Conservation (phyloP, 352 stramenopile genomes). For the Globisporangium splendens region DNA sequence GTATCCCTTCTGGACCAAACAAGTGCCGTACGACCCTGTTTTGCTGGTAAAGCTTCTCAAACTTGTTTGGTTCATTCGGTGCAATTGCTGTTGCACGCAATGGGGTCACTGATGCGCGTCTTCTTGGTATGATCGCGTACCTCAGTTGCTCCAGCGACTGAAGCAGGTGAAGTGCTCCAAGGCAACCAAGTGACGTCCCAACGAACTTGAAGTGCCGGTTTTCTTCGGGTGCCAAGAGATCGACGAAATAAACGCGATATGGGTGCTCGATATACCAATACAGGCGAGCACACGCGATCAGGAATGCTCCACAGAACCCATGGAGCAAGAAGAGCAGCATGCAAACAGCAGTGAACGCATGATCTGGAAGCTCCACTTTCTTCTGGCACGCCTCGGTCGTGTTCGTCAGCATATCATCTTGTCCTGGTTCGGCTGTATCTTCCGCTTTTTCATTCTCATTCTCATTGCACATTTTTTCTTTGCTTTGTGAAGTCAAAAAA, state of each 20-base stretch:
- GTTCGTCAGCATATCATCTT: too few species aligned
- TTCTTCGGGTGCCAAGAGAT: conserved; percentile 21
- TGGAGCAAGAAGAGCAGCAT: background rate
- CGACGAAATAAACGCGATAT: conserved; percentile 24
- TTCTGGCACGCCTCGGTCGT: too few species aligned
- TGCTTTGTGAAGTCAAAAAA: too few species aligned
- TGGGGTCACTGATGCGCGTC: too few species aligned
- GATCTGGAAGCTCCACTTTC: too few species aligned
- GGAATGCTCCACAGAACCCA: conserved; percentile 15
- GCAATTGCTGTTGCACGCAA: too few species aligned
- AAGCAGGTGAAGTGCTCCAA: conserved; percentile 8
- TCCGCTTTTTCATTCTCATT: too few species aligned
- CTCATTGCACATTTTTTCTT: too few species aligned
- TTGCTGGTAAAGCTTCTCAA: background rate
- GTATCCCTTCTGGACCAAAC: background rate
- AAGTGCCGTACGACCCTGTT: background rate
- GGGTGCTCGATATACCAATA: conserved; percentile 26
- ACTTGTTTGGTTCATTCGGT: too few species aligned
- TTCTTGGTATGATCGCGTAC: too few species aligned
- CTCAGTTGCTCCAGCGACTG: background rate
- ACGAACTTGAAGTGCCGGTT: conserved; percentile 18
- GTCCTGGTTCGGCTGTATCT: too few species aligned
- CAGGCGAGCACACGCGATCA: conserved; percentile 15
- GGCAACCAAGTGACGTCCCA: conserved; percentile 14
- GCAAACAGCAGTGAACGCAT: too few species aligned